phyloP scores from a whole-genome alignment of 2,329 filamentous ascomycete genomes.

The Sarocladium oryzae region DNA sequence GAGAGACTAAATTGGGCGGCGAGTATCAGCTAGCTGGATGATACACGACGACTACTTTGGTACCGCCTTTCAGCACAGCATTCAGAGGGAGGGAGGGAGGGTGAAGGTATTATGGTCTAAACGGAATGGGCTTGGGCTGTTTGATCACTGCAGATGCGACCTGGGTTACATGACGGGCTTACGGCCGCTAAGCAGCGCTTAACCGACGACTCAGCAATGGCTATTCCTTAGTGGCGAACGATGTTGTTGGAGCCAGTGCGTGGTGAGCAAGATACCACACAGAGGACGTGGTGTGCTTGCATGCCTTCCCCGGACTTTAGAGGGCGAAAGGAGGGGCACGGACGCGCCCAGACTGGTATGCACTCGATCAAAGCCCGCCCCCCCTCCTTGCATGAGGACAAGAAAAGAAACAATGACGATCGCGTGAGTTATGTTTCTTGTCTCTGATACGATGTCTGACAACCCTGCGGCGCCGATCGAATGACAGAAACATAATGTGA shows the following conservation, averaged over 20 bases:
- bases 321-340: background rate
- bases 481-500: background rate
- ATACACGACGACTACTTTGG: no score
- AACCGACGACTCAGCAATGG: background rate
- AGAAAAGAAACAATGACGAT: slow-evolving; percentile 6
- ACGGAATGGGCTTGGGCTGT: no score
- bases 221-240: background rate
- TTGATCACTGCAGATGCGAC: background rate
- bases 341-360: background rate
- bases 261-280: background rate
- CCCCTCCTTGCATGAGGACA: background rate
- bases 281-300: no score
- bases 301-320: background rate
- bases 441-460: background rate
- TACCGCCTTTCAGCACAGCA: no score
- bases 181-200: background rate
- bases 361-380: background rate
- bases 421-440: background rate
- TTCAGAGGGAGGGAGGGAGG: no score
- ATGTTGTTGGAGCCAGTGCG: background rate
- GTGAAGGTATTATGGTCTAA: no score
- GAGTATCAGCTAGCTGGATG: no score
- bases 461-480: no score
- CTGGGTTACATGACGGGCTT: background rate
- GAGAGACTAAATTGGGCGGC: no score